Evolutionary conservation across 257 asterid species (phyloP).

Genomic region (Rauvolfia tetraphylla): DNA sequence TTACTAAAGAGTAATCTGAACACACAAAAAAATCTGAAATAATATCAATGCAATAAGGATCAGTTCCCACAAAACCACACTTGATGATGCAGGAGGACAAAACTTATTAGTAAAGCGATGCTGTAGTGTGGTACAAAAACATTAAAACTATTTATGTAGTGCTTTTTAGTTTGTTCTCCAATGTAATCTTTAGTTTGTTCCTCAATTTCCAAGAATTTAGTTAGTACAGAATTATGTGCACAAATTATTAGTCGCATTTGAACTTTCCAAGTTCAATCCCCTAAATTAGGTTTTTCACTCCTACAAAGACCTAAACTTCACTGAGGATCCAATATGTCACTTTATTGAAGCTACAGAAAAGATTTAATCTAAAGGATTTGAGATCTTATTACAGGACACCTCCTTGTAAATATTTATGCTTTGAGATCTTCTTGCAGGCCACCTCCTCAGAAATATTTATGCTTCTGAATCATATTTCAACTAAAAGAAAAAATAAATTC

Average conservation of each 20-base stretch:
- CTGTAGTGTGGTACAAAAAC: background rate
- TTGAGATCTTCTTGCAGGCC: background rate
- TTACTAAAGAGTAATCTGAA: background rate
- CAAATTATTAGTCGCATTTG: background rate
- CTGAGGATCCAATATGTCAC: background rate
- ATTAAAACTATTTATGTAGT: background rate
- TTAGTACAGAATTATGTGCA: background rate
- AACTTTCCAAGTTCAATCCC: slow-evolving; percentile 6
- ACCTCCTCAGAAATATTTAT: background rate
- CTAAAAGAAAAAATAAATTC: background rate
- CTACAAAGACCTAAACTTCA: background rate
- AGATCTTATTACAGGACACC: background rate
- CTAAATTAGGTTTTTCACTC: background rate
- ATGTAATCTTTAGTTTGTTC: background rate
- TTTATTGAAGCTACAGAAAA: background rate
- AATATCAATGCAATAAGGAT: background rate
- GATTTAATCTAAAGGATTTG: background rate
- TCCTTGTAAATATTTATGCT: background rate
- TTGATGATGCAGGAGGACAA: background rate
- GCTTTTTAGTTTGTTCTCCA: background rate
- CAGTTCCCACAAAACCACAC: background rate
- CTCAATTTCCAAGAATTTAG: background rate
- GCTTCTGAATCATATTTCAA: background rate
- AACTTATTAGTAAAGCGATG: background rate
- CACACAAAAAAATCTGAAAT: background rate